Conservation (phyloP, 2,329 filamentous ascomycete genomes). For the Albifimbria verrucaria region DNA sequence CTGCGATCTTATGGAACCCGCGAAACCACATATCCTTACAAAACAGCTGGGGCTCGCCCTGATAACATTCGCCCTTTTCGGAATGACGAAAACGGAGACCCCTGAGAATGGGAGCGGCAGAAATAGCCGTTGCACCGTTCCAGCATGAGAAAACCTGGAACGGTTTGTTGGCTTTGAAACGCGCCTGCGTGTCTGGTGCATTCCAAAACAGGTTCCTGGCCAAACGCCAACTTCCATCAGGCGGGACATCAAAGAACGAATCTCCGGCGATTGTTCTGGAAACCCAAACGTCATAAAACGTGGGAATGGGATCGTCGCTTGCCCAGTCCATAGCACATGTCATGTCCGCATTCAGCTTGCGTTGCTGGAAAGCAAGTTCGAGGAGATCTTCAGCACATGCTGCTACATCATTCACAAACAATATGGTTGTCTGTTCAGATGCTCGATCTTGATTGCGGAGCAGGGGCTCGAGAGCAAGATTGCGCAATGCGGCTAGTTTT, state of each 20-base stretch:
- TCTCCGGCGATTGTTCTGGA: conserved; percentile 50
- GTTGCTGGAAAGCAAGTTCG: conserved; percentile 49
- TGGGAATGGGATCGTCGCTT: conserved; percentile 37
- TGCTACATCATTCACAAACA: conserved; percentile 55
- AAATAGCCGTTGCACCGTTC: conserved; percentile 53
- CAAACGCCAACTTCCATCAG: conserved; percentile 45
- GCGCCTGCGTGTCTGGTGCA: conserved; percentile 29
- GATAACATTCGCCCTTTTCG: conserved; percentile 41
- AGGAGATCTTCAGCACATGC: conserved; percentile 54
- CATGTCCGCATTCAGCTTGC: conserved; percentile 47
- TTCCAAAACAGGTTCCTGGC: conserved; percentile 53
- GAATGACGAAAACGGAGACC: conserved; percentile 42
- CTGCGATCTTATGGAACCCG: conserved; percentile 50
- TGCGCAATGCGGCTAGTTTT: conserved; percentile 47
- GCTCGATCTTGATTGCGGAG: conserved; percentile 20
- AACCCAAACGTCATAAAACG: conserved; percentile 58
- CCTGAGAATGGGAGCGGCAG: conserved; percentile 42
- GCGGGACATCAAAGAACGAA: conserved; percentile 51
- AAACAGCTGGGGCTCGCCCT: conserved; percentile 54
- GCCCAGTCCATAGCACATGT: conserved; percentile 59
- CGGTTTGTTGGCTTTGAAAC: conserved; percentile 35
- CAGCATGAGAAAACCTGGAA: conserved; percentile 61
- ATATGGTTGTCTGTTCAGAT: conserved; percentile 36
- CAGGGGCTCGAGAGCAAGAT: conserved; percentile 48
- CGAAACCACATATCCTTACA: conserved; percentile 54